Conservation (phyloP, 208 protist genomes). For the Leishmania martiniquensis region DNA sequence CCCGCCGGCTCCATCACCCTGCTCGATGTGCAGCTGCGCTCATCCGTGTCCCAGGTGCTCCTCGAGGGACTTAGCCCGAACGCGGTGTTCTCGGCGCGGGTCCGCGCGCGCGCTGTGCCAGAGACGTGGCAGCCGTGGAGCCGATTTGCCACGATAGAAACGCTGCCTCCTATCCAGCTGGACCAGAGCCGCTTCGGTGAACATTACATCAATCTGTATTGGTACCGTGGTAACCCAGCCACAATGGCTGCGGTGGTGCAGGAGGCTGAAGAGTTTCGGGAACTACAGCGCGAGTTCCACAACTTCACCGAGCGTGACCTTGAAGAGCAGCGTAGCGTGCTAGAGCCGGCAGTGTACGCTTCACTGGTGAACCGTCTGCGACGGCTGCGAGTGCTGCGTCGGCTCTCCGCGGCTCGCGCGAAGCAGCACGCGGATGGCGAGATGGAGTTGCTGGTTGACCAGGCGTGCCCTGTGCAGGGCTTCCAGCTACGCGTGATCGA, state of each 20-base stretch:
- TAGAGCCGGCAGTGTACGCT: constrained; percentile 54
- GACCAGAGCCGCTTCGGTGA: constrained; percentile 87
- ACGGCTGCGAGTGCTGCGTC: constrained; percentile 47
- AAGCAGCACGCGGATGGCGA: constrained; percentile 53
- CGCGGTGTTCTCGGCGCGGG: constrained; percentile 39
- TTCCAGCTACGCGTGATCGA: constrained; percentile 83
- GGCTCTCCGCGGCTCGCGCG: constrained; percentile 40
- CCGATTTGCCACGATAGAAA: constrained; percentile 39
- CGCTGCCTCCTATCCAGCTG: constrained; percentile 72
- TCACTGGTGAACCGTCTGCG: constrained; percentile 37
- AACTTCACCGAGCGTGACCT: constrained; percentile 66
- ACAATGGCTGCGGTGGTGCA: constrained; percentile 26
- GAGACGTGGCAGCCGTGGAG: constrained; percentile 90
- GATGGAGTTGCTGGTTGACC: constrained; percentile 53
- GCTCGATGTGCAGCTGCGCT: constrained; percentile 56
- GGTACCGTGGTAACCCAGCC: constrained; percentile 59
- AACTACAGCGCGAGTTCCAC: constrained; percentile 67
- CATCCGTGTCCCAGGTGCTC: constrained; percentile 35
- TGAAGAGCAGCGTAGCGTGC: constrained; percentile 44
- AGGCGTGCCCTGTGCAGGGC: constrained; percentile 57
- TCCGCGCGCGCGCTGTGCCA: constrained; percentile 54
- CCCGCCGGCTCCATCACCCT: constrained; percentile 24
- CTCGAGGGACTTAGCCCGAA: constrained; percentile 45
- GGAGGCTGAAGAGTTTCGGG: constrained; percentile 45
- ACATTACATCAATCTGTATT: constrained; percentile 93